Percentiles rank a stretch among this genome's conserved stretches.
These are phyloP conservation scores for sunflower (Helianthus annuus) DNA, from an alignment of 129 eudicot genomes.

Conservation along the genomic window DNA sequence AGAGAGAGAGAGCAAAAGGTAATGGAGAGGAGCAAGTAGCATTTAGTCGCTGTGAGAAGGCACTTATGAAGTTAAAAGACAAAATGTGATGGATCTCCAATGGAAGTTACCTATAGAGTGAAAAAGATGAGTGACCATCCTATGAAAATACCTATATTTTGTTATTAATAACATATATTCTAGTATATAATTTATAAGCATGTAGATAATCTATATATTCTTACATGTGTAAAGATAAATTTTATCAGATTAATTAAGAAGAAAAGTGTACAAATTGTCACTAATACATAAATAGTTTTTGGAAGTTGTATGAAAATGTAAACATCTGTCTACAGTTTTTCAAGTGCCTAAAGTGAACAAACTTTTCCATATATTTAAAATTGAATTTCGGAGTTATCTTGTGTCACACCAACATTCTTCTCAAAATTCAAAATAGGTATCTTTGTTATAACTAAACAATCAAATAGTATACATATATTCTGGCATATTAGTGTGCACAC, in stretches of 20 bases:
- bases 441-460: background rate
- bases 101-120: background rate
- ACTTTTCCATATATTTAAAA: background rate
- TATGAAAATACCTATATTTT: no score
- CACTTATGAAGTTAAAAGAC: slow-evolving; percentile 6
- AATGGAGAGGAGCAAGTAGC: slow-evolving; percentile 14
- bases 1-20: slow-evolving; percentile 1
- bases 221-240: no score
- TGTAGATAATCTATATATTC: no score
- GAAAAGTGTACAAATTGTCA: no score
- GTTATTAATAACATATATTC: no score
- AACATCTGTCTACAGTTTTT: no score
- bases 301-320: no score
- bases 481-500: background rate
- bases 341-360: no score
- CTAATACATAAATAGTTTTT: no score
- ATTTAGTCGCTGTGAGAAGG: slow-evolving; percentile 23
- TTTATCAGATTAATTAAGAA: no score
- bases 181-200: no score
- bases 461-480: background rate
- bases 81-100: slow-evolving; percentile 13
- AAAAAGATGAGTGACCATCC: background rate
- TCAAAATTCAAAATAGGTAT: background rate
- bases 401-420: background rate
- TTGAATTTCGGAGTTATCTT: background rate